Base-by-base conservation (phyloP, 176 grass and related monocot species). In the Puya raimondii region DNA sequence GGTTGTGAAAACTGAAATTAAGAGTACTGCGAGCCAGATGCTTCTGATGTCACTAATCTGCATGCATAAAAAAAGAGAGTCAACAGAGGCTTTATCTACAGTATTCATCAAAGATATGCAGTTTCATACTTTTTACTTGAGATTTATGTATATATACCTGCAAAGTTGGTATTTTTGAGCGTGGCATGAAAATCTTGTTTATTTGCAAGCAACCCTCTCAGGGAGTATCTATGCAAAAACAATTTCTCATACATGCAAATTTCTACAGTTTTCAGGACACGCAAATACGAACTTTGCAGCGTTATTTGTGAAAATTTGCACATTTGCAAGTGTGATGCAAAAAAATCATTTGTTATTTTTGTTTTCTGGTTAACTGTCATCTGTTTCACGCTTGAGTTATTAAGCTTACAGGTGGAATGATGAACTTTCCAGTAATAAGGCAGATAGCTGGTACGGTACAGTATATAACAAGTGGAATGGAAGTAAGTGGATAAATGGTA, bases 401-500 rank as follows among this genome's bases (percentile, higher is more conserved):
- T 47, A 48, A 70, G 63, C 93, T 81, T 64, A 86, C 91, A 82
- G 87, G 85, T n/a, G 88, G 91, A 67, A 91, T 96, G 63, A 91
- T 96, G 18, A 96, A 96, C 79, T 91, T 96, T 20, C 83, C 83
- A 33, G 85, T 96, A 12, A 91, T 77, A 16, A 96, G 80, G 70
- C 91, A 96, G 70, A 96, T 96, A 79, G 91, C 91, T 51, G 91
- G 91, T 74, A 96, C 83, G 25, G 86, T 84, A 63, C 88, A 91
- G 50, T 96, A 96, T 2, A 86, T 84, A 47, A 96, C 49, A 66
- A 96, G 85, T 64, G 91, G 91, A 53, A 96, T 70, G 53, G 88
- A 96, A 11, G 91, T 91, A 53, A 91, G 85, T 25, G 91, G 91
- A 82, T 96, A 96, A 53, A 88, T 86, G 15, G 89, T 96, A 66